These are phyloP conservation scores for Boletellus sp. DNA, from an alignment of 768 basidiomycete species.

Conservation along the genomic window DNA sequence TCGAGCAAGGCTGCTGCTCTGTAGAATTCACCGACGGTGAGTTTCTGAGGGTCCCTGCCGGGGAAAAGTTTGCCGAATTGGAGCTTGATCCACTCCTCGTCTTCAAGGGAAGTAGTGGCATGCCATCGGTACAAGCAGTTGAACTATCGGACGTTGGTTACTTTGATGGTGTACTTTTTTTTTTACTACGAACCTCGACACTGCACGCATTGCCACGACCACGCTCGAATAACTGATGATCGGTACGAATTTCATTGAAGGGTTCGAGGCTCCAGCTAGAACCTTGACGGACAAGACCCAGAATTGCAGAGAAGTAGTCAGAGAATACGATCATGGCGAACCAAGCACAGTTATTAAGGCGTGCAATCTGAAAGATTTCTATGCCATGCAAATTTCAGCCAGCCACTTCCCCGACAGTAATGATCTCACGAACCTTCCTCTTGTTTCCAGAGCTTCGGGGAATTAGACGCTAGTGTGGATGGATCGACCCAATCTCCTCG, in stretches of 20 bases:
- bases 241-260: conserved; percentile 65
- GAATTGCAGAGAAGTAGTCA: conserved; percentile 77
- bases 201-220: conserved; percentile 80
- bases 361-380: conserved; percentile 81
- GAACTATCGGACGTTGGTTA: conserved; percentile 46
- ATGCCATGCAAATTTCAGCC: conserved; percentile 23
- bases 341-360: conserved; percentile 78
- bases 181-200: conserved; percentile 68
- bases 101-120: conserved; percentile 67
- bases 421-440: conserved; percentile 43
- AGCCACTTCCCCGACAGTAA: not conserved
- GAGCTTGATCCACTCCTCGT: conserved; percentile 63
- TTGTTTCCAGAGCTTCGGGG: conserved; percentile 43
- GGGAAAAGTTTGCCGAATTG: conserved; percentile 54
- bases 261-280: conserved; percentile 75
- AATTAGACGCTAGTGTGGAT: conserved; percentile 33
- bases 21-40: conserved; percentile 52
- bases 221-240: conserved; percentile 66
- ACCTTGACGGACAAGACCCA: conserved; percentile 75
- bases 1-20: conserved; percentile 38
- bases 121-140: conserved; percentile 87
- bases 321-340: conserved; percentile 75
- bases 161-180: not conserved
- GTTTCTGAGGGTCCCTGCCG: conserved; percentile 45
- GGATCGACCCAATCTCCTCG: conserved; percentile 61